These are phyloP conservation scores for Alternaria dauci DNA, from an alignment of 2,329 filamentous ascomycete species.

Conservation along the genomic window DNA sequence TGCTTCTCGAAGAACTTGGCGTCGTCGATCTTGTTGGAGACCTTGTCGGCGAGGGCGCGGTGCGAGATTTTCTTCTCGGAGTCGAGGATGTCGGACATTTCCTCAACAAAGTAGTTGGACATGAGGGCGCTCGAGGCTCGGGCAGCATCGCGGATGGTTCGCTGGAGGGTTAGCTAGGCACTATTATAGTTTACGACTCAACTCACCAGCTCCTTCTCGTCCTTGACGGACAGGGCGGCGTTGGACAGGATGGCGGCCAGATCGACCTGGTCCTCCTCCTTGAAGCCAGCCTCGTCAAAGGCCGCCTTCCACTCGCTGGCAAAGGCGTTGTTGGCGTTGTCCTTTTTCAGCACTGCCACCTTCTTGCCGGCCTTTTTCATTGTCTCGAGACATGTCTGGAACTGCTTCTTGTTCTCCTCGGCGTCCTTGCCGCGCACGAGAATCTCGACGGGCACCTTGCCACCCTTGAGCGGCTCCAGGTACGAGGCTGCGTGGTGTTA, in stretches of 20 bases:
- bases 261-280: slow-evolving; percentile 89
- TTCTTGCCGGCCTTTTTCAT: slow-evolving; percentile 94
- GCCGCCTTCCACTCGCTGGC: slow-evolving; percentile 95
- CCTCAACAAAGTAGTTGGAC: slow-evolving; percentile 96
- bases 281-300: slow-evolving; percentile 74
- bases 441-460: slow-evolving; percentile 91
- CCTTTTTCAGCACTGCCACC: slow-evolving; percentile 85
- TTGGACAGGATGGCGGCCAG: slow-evolving; percentile 82
- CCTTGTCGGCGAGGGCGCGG: slow-evolving; percentile 81
- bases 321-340: slow-evolving; percentile 85
- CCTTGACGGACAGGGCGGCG: slow-evolving; percentile 88
- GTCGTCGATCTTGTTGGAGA: slow-evolving; percentile 91
- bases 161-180: slow-evolving; percentile 54
- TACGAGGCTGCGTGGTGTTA: slow-evolving; percentile 75
- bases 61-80: slow-evolving; percentile 98
- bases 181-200: neutral
- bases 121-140: slow-evolving; percentile 94
- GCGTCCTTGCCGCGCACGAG: slow-evolving; percentile 91
- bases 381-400: slow-evolving; percentile 80
- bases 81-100: slow-evolving; percentile 96
- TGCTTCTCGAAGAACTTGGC: slow-evolving; percentile 89
- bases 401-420: slow-evolving; percentile 89
- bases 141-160: slow-evolving; percentile 91
- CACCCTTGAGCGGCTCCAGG: slow-evolving; percentile 88
- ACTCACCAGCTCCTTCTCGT: slow-evolving; percentile 83